phyloP scores from a whole-genome alignment of 305 asterid genomes.

The Fraxinus latifolia region DNA sequence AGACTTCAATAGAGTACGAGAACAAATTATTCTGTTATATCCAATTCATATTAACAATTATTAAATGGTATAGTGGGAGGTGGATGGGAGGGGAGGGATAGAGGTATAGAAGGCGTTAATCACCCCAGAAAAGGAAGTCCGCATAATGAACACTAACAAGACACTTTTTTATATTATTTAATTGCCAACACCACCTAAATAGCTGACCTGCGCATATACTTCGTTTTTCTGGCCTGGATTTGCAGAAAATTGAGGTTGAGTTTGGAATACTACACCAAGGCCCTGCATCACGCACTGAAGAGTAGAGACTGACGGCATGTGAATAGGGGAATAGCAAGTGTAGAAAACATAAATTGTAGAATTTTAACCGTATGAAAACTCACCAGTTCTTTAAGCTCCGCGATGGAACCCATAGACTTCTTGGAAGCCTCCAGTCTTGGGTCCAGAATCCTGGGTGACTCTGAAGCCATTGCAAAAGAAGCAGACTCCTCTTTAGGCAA shows the following conservation, averaged over 20 bases:
- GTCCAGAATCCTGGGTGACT: slow-evolving; percentile 49
- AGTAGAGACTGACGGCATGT: slow-evolving; percentile 23
- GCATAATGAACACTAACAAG: not conserved
- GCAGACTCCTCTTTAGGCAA: slow-evolving; percentile 50
- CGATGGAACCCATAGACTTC: slow-evolving; percentile 59
- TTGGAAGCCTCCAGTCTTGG: slow-evolving; percentile 64
- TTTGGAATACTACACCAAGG: slow-evolving; percentile 61
- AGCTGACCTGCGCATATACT: slow-evolving; percentile 73
- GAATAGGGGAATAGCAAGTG: slow-evolving; percentile 3
- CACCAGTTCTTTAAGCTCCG: slow-evolving; percentile 75
- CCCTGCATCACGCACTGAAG: slow-evolving; percentile 75
- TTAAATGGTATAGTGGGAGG: not conserved
- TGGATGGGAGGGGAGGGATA: not conserved
- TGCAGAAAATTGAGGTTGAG: slow-evolving; percentile 70
- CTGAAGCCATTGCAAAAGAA: slow-evolving; percentile 45
- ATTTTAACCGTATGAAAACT: slow-evolving; percentile 26
- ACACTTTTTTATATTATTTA: not conserved
- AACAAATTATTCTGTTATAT: not conserved
- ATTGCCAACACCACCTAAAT: not conserved
- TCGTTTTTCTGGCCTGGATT: slow-evolving; percentile 71
- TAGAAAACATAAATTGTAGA: not conserved
- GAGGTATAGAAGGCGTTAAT: not conserved
- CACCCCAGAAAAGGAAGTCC: slow-evolving; percentile 15
- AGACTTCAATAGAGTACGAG: not conserved
- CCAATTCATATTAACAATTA: not conserved